These are phyloP conservation scores for Candida namnaoensis DNA, from an alignment of 805 yeast genomes.

Conservation along the genomic window DNA sequence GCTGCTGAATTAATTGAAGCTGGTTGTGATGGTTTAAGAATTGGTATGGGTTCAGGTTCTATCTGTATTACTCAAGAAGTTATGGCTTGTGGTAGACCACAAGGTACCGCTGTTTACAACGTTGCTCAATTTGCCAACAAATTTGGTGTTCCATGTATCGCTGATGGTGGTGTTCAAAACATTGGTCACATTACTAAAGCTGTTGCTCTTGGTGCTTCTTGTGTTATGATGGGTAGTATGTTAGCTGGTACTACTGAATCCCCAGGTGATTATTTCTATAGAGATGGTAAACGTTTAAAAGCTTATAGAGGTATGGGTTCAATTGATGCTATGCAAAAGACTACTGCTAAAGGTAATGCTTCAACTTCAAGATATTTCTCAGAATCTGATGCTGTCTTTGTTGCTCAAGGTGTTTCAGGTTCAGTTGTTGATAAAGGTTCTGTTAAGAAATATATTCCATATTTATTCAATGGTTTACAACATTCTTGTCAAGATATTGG, in stretches of 20 bases:
- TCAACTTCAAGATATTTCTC: constrained; percentile 98
- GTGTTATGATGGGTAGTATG: constrained; percentile 99
- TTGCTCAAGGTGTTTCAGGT: constrained; percentile 99
- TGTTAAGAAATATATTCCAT: constrained; percentile 86
- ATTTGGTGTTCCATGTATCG: constrained; percentile 98
- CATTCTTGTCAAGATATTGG: constrained; percentile 99
- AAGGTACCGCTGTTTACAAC: constrained; percentile 96
- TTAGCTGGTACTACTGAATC: constrained; percentile 98
- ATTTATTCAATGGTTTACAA: constrained; percentile 90
- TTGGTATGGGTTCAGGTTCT: constrained; percentile 99
- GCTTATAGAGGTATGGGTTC: constrained; percentile 99
- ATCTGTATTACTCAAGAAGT: constrained; percentile 99
- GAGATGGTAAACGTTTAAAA: constrained; percentile 97
- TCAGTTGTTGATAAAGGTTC: constrained; percentile 97
- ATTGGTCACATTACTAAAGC: constrained; percentile 98
- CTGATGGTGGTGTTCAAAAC: constrained; percentile 99
- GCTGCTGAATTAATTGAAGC: constrained; percentile 92
- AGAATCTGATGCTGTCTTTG: constrained; percentile 89
- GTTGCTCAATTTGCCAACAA: constrained; percentile 90
- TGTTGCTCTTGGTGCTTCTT: constrained; percentile 90
- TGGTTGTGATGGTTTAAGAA: constrained; percentile 97
- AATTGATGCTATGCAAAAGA: constrained; percentile 94
- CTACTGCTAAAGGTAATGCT: constrained; percentile 85
- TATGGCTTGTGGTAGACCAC: constrained; percentile 99
- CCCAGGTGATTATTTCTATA: constrained; percentile 96